phyloP scores from a whole-genome alignment of 345 rosid species.

The Dipteronia sinensis region DNA sequence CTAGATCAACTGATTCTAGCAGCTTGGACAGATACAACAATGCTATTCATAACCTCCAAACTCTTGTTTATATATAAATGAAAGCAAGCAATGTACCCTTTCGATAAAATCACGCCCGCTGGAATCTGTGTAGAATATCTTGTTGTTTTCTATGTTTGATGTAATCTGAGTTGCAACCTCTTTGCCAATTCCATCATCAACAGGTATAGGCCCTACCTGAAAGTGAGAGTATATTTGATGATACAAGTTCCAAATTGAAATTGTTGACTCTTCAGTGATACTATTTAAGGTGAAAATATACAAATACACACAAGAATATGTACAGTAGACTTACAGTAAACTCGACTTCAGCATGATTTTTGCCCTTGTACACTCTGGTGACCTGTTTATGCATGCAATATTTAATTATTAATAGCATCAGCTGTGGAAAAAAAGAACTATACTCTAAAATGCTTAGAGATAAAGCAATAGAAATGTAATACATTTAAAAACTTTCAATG shows the following conservation, averaged over 20 bases:
- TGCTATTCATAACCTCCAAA: constrained; percentile 1
- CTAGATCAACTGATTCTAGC: background rate
- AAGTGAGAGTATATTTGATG: constrained; percentile 11
- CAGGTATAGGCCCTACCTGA: constrained; percentile 72
- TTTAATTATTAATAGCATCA: background rate
- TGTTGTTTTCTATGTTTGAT: constrained; percentile 48
- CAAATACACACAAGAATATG: background rate
- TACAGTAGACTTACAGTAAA: constrained; percentile 43
- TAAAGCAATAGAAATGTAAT: background rate
- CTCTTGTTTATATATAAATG: constrained; percentile 6
- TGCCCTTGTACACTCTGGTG: constrained; percentile 54
- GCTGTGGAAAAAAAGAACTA: background rate
- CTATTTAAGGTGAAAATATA: background rate
- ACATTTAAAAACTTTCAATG: background rate
- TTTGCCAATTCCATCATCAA: constrained; percentile 63
- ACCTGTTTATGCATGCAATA: constrained; percentile 27
- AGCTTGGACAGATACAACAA: background rate
- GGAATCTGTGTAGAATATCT: constrained; percentile 65
- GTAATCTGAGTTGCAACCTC: constrained; percentile 59
- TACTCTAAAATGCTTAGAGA: background rate
- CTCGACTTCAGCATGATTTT: constrained; percentile 61
- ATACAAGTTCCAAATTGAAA: constrained; percentile 2
- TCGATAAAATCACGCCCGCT: constrained; percentile 71
- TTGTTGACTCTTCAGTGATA: background rate
- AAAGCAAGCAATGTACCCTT: constrained; percentile 41